A percentile compares a stretch with the other conserved stretches of the same genome.
phyloP scores from a whole-genome alignment of 2,329 filamentous ascomycete genomes.

The Xylaria sp. region DNA sequence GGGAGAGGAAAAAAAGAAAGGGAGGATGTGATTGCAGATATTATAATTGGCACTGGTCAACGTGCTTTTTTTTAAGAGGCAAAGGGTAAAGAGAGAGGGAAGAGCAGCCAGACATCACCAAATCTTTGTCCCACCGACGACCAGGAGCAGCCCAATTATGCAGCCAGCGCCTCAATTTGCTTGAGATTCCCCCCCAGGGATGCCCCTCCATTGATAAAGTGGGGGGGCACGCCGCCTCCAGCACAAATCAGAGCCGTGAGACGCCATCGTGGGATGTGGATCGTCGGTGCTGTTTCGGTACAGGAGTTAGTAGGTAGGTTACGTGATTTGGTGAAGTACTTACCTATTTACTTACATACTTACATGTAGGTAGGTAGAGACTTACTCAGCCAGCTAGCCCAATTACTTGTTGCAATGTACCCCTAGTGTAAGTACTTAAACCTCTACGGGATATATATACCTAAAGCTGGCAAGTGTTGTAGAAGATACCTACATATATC shows the following conservation, averaged over 20 bases:
- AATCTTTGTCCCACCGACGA: constrained; percentile 26
- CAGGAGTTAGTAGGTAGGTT: constrained; percentile 7
- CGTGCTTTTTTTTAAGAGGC: constrained; percentile 8
- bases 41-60: background rate
- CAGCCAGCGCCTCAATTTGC: constrained; percentile 21
- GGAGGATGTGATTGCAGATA: constrained; percentile 1
- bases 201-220: constrained; percentile 22
- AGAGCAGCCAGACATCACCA: constrained; percentile 25
- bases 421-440: no score
- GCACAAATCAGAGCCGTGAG: constrained; percentile 35
- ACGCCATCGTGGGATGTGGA: constrained; percentile 28
- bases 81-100: constrained; percentile 18
- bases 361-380: no score
- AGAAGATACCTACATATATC: no score
- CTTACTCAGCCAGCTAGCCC: background rate
- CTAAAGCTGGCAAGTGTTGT: no score
- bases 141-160: constrained; percentile 24
- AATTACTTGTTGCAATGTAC: no score
- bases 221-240: constrained; percentile 16
- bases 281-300: constrained; percentile 25
- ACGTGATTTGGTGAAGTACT: no score
- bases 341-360: no score
- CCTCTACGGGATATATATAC: no score
- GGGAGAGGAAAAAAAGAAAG: background rate
- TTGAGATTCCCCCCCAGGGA: constrained; percentile 17